Base-by-base conservation (phyloP, 2,329 filamentous ascomycete genomes). In the Helminthosporium solani region DNA sequence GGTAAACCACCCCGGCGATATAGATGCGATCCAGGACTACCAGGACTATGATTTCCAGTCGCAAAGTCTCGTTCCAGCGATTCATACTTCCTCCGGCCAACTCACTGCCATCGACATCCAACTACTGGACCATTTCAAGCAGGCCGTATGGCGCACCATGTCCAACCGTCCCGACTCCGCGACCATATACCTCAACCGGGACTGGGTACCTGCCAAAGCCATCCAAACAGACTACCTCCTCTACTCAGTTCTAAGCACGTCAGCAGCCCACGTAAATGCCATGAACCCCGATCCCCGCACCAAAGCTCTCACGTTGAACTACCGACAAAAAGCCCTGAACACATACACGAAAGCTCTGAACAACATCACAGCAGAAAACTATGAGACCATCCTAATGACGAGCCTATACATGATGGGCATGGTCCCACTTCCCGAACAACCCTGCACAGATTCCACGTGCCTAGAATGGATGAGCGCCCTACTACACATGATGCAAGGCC, bases 321-420 rank as follows among this genome's bases (percentile, higher is more conserved):
- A 67, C 42, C 57, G 63, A 1, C 60, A 65, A 33, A 64, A 58
- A 34, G 58, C 62, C 0, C 57, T 67, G 16, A 18, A 50, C 7
- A 43, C 49, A 14, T 67, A 67, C 47, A 62, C 49, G 44, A 53
- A 57, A 37, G 54, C 57, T 7, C 49, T 68, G 3, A 36, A 58
- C 25, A 57, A 58, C 33, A 66, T 68, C 46, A 67, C 63, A 1
- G 42, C 50, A 2, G 58, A 64, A 0, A 67, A 64, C 41, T 68
- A 68, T 48, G 62, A 68, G 44, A 46, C 58, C 3, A 48, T 68
- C 1, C 54, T 68, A 12, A 36, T 63, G 2, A 67, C 64, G 3
- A 54, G 57, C 0, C 49, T 58, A 9, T 56, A 62, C 18, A 46
- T 67, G 18, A 52, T 63, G 16, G 42, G 56, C 2, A 47, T 68